Evolutionary conservation across 306 rosid genomes (phyloP).

Genomic region (Rosa multiflora): DNA sequence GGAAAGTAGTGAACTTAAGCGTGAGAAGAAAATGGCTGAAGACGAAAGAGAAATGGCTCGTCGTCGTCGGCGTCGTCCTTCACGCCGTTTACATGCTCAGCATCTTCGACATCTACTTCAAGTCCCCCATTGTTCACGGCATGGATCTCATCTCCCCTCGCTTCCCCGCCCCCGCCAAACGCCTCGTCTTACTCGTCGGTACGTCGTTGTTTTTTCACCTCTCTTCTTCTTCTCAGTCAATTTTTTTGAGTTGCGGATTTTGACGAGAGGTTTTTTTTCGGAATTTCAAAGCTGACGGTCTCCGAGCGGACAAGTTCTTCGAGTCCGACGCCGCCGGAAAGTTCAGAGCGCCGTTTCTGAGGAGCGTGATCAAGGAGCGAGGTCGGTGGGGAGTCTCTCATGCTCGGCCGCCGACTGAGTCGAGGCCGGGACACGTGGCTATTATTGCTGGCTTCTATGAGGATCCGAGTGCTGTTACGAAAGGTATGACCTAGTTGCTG

Average conservation of each 20-base stretch:
- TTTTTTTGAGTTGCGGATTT: not conserved
- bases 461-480: slow-evolving; percentile 93
- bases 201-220: slow-evolving; percentile 7
- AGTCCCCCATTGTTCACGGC: slow-evolving; percentile 81
- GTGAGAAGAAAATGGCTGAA: slow-evolving; percentile 49
- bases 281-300: slow-evolving; percentile 61
- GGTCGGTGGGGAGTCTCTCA: slow-evolving; percentile 99
- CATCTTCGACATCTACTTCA: slow-evolving; percentile 87
- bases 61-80: slow-evolving; percentile 65
- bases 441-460: slow-evolving; percentile 90
- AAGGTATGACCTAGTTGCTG: slow-evolving; percentile 45
- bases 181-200: slow-evolving; percentile 76
- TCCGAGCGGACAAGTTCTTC: slow-evolving; percentile 88
- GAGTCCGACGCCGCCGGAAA: slow-evolving; percentile 72
- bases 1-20: slow-evolving; percentile 13
- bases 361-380: slow-evolving; percentile 56
- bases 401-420: slow-evolving; percentile 96
- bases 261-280: not conserved
- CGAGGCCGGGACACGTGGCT: slow-evolving; percentile 89
- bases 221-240: not conserved
- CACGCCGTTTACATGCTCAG: slow-evolving; percentile 91
- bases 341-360: slow-evolving; percentile 73
- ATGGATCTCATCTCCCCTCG: slow-evolving; percentile 71
- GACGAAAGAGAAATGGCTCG: slow-evolving; percentile 74
- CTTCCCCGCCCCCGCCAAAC: slow-evolving; percentile 76